Conservation (phyloP, 139 green algal species). For the Coccomyxa sp. region DNA sequence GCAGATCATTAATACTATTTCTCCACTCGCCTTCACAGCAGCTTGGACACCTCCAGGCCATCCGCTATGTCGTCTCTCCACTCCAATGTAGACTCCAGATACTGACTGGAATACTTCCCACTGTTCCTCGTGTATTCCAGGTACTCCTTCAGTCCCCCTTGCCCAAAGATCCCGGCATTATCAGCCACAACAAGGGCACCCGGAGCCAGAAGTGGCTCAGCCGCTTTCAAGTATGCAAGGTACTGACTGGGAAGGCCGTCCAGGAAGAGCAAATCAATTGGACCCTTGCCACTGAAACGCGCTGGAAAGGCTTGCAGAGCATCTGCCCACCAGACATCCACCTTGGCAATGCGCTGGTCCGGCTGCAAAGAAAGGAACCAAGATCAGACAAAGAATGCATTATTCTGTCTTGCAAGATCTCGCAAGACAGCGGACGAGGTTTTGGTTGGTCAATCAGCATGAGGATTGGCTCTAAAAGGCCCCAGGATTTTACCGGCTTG, state of each 20-base stretch:
- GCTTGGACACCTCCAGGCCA: conserved; percentile 52
- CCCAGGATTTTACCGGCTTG: background rate
- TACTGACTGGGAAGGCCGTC: conserved; percentile 59
- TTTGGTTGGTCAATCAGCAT: background rate
- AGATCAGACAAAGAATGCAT: no score
- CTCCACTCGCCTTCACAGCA: background rate
- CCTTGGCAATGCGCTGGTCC: background rate
- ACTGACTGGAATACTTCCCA: conserved; percentile 32
- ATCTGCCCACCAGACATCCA: conserved; percentile 47
- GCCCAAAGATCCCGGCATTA: conserved; percentile 47
- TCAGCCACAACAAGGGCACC: conserved; percentile 57
- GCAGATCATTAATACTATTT: no score
- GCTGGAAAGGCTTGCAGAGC: conserved; percentile 24
- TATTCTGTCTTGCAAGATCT: background rate
- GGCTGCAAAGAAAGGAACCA: background rate
- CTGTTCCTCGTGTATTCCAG: conserved; percentile 54
- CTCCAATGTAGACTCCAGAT: conserved; percentile 42
- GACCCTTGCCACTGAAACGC: background rate
- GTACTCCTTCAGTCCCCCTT: conserved; percentile 43
- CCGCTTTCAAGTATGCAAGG: conserved; percentile 54
- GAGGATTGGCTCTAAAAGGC: no score
- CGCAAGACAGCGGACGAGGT: background rate
- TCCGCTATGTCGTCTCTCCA: conserved; percentile 63
- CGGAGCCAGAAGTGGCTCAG: conserved; percentile 41
- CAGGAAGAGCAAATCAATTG: conserved; percentile 62